Evolutionary conservation across 129 eudicot species (phyloP).

Genomic region (Calendula officinalis): DNA sequence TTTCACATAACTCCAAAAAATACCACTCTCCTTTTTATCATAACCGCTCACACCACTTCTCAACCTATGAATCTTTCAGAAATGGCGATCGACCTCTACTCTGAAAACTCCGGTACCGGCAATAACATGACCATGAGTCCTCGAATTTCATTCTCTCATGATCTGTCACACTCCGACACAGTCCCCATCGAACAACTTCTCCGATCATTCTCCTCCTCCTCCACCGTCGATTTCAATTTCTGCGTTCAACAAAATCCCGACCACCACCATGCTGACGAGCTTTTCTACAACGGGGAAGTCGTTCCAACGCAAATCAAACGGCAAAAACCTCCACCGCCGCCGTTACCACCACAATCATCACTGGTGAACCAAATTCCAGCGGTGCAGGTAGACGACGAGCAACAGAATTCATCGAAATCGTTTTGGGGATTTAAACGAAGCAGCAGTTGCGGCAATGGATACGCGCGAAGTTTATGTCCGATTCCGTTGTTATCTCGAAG

Average conservation of each 20-base stretch:
- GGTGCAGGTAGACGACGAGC: conserved; percentile 23
- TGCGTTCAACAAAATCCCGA: conserved; percentile 38
- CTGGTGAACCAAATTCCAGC: background rate
- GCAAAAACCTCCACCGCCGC: conserved; percentile 1
- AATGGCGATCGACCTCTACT: conserved; percentile 65
- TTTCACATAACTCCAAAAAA: conserved; percentile 6
- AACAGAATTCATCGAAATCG: conserved; percentile 42
- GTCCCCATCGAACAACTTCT: conserved; percentile 64
- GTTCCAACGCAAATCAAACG: conserved; percentile 28
- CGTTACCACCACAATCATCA: conserved; percentile 24
- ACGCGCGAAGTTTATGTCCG: conserved; percentile 68
- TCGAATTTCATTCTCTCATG: conserved; percentile 80
- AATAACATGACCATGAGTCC: conserved; percentile 48
- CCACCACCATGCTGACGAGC: conserved; percentile 36
- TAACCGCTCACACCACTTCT: background rate
- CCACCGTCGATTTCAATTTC: conserved; percentile 68
- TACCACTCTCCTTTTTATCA: background rate
- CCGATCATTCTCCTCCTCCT: conserved; percentile 43
- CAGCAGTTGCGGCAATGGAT: conserved; percentile 71
- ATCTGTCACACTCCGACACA: conserved; percentile 55
- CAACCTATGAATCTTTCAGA: background rate
- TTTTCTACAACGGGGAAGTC: conserved; percentile 31
- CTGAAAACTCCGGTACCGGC: conserved; percentile 48
- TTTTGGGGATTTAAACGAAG: conserved; percentile 82
- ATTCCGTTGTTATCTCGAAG: conserved; percentile 68